Evolutionary conservation across 441 rosid genomes (phyloP).

Genomic region (Gossypium davidsonii): DNA sequence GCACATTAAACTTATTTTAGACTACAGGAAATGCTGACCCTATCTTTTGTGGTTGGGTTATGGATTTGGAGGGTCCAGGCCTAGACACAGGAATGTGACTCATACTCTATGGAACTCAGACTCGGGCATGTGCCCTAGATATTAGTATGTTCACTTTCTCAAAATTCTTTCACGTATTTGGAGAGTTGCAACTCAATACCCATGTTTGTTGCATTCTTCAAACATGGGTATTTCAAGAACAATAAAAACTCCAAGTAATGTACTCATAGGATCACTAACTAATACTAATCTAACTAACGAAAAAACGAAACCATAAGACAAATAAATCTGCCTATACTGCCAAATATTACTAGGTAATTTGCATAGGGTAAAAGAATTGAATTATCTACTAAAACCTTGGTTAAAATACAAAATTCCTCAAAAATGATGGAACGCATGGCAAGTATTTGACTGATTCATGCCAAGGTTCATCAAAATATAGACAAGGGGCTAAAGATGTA

Average conservation of each 20-base stretch:
- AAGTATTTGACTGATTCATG: constrained; percentile 13
- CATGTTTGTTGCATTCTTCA: neutral
- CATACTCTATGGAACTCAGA: neutral
- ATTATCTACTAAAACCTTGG: constrained; percentile 14
- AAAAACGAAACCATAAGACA: neutral
- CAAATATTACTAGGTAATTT: neutral
- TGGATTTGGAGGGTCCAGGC: neutral
- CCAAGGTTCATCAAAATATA: constrained; percentile 19
- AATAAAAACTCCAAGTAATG: neutral
- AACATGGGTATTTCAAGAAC: neutral
- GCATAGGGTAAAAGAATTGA: constrained; percentile 2
- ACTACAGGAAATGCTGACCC: neutral
- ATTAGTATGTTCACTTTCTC: neutral
- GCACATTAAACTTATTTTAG: neutral
- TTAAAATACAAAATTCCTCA: constrained; percentile 27
- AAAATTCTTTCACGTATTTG: neutral
- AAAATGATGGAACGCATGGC: constrained; percentile 20
- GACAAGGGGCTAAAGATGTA: constrained; percentile 15
- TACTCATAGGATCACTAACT: neutral
- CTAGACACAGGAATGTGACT: neutral
- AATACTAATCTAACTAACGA: neutral
- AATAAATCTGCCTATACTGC: neutral
- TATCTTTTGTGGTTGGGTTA: neutral
- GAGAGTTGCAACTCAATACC: neutral
- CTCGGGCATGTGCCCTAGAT: neutral